Base-by-base conservation (phyloP, 441 rosid species). In the Erodium texanum region DNA sequence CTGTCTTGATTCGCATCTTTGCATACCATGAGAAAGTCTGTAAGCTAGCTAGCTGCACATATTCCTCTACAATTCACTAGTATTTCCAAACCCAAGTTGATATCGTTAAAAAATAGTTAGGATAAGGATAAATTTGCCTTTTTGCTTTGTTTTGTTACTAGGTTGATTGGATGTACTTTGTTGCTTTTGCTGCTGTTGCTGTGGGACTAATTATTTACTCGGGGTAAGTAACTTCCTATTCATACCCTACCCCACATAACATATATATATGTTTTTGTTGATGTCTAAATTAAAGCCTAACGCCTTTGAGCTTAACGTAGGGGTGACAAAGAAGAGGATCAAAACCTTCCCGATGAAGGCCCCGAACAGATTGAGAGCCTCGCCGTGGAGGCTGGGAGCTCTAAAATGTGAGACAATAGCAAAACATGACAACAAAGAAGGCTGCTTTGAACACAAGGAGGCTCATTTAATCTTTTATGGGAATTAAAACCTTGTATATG, bases 151-250 rank as follows among this genome's bases (percentile, higher is more conserved):
- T 32, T 32, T 2, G 7, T 41, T 48, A 23, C n/a, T 73, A 87
- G 97, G 93, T 86, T 69, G 97, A 93, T 76, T 91, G 93, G 97
- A 83, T 84, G 83, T 93, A 93, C 76, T 89, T 80, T 65, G 64
- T 87, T 68, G 93, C 97, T 24, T 89, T 89, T 72, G 93, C 80
- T 67, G 89, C 85, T 65, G 92, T 90, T 52, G 73, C 78, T 11
- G 58, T 77, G 45, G 97, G 97, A 65, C 80, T 91, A 41, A 11
- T 89, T 72, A 77, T 91, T 71, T 89, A 93, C 76, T 88, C 96
- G 11, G 79, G 86, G 96, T 90, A 83, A 14, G 80, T 69, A 23
- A 24, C 7, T 15, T 16, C 27, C 1, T 1, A 41, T 10, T 41
- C 15, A 4, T 10, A 12, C 7, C 38, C 38, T 34, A 34, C 7